These are phyloP conservation scores for Sclerotinia glacialis DNA, from an alignment of 2,329 filamentous ascomycete genomes.

Conservation along the genomic window DNA sequence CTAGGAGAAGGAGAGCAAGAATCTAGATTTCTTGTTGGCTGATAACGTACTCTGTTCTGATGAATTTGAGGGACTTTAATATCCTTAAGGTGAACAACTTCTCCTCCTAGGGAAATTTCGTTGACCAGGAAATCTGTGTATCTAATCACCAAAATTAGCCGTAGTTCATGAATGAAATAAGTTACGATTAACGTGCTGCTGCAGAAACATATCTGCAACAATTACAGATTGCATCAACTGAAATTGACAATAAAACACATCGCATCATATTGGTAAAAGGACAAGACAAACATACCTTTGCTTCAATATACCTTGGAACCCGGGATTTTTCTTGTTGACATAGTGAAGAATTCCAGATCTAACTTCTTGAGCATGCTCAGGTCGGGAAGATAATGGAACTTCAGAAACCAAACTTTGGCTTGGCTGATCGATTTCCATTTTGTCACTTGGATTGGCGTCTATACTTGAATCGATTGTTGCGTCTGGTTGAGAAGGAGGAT, in stretches of 20 bases:
- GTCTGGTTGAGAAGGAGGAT: neutral
- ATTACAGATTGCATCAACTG: neutral
- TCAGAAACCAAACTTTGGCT: slow-evolving; percentile 14
- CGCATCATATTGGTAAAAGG: neutral
- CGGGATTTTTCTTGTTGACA: slow-evolving; percentile 54
- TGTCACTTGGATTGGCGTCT: slow-evolving; percentile 11
- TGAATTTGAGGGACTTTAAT: slow-evolving; percentile 27
- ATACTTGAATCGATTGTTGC: neutral
- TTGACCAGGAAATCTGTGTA: slow-evolving; percentile 76
- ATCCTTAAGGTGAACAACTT: slow-evolving; percentile 59
- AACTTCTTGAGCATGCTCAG: slow-evolving; percentile 30
- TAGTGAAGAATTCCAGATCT: slow-evolving; percentile 62
- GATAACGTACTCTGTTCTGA: neutral
- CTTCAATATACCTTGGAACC: slow-evolving; percentile 65
- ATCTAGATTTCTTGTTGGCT: neutral
- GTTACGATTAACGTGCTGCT: neutral
- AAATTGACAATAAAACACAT: neutral
- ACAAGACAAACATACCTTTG: slow-evolving; percentile 49
- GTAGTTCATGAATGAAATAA: neutral
- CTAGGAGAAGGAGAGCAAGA: neutral
- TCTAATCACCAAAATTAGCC: slow-evolving; percentile 41
- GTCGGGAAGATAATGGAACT: slow-evolving; percentile 23
- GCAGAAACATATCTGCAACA: neutral
- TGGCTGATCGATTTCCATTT: slow-evolving; percentile 24
- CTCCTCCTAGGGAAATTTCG: slow-evolving; percentile 62